Percentiles rank a stretch among this genome's conserved stretches.
phyloP scores from a whole-genome alignment of 192 early-diverging fungal species.

The Linnemannia hyalina region DNA sequence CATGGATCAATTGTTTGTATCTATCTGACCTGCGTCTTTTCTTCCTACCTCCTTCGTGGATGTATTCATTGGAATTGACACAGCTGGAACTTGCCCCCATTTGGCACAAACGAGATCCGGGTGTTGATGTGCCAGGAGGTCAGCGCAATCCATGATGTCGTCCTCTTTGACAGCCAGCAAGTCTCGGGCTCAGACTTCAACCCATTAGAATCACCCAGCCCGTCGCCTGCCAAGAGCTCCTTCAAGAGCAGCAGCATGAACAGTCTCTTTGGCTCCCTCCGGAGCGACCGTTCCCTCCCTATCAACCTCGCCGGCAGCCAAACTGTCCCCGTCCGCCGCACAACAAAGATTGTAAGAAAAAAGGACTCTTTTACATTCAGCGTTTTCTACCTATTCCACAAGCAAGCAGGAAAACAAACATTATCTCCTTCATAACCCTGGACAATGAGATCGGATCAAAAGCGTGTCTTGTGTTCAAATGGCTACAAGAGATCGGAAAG shows the following conservation, averaged over 20 bases:
- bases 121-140: slow-evolving; percentile 66
- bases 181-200: slow-evolving; percentile 35
- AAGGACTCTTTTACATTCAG: too few relatives aligned
- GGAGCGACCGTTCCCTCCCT: slow-evolving; percentile 54
- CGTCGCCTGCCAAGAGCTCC: slow-evolving; percentile 40
- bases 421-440: too few relatives aligned
- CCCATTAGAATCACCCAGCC: slow-evolving; percentile 30
- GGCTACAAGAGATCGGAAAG: neutral
- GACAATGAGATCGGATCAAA: neutral
- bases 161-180: slow-evolving; percentile 61
- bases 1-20: neutral
- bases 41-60: neutral
- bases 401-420: too few relatives aligned
- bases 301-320: slow-evolving; percentile 48
- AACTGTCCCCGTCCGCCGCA: slow-evolving; percentile 26
- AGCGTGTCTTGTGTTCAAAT: neutral
- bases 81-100: slow-evolving; percentile 59
- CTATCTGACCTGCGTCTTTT: neutral
- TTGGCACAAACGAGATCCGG: slow-evolving; percentile 59
- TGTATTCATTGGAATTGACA: neutral
- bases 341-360: slow-evolving; percentile 29
- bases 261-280: slow-evolving; percentile 45
- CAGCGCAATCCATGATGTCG: slow-evolving; percentile 58
- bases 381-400: too few relatives aligned
- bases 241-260: slow-evolving; percentile 53